Conservation (phyloP, 805 yeast genomes). For the Wickerhamomyces bisporus region DNA sequence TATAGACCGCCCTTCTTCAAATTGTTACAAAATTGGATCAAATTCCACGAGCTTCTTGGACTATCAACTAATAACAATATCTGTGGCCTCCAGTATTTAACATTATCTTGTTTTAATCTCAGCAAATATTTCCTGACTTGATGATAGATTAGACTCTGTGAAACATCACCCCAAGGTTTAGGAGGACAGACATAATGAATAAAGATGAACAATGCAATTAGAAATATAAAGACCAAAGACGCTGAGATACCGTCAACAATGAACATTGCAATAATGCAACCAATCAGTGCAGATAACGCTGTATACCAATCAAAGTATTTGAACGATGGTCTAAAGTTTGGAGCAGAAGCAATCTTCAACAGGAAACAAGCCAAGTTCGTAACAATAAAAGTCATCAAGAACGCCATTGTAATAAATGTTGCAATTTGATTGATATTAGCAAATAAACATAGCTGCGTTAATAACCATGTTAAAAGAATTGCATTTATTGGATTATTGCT, state of each 20-base stretch:
- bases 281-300: constrained; percentile 68
- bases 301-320: constrained; percentile 78
- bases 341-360: constrained; percentile 85
- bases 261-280: constrained; percentile 82
- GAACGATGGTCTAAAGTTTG: constrained; percentile 97
- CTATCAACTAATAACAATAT: constrained; percentile 82
- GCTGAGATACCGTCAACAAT: constrained; percentile 93
- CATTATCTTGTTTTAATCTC: constrained; percentile 83
- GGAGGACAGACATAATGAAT: constrained; percentile 94
- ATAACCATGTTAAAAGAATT: constrained; percentile 68
- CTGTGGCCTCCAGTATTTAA: constrained; percentile 98
- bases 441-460: constrained; percentile 81
- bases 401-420: constrained; percentile 94
- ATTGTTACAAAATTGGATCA: constrained; percentile 89
- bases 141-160: constrained; percentile 91
- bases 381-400: constrained; percentile 90
- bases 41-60: constrained; percentile 88
- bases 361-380: constrained; percentile 92
- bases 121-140: constrained; percentile 90
- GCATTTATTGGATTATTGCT: constrained; percentile 59
- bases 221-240: constrained; percentile 59
- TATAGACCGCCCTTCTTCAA: constrained; percentile 94
- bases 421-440: constrained; percentile 94
- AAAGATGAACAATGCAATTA: constrained; percentile 60
- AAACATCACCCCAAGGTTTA: constrained; percentile 96